Evolutionary conservation across 345 rosid species (phyloP).

Genomic region (Euphorbia pulcherrima): DNA sequence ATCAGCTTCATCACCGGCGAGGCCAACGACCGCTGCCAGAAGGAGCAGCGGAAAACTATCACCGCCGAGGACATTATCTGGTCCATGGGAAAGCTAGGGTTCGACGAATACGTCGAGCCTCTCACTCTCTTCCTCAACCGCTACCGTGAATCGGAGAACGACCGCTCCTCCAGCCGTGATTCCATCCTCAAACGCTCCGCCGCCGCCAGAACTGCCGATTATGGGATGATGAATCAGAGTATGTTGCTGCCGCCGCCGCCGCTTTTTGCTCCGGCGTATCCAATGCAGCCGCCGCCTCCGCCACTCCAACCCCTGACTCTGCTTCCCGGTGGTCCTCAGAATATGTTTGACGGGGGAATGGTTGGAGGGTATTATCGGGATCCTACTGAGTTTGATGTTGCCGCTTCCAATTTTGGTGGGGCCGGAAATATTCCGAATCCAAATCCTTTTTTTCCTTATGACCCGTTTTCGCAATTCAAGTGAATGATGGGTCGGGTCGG

Average conservation of each 20-base stretch:
- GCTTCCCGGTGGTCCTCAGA: neutral
- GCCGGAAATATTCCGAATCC: too few relatives aligned
- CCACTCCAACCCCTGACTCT: too few relatives aligned
- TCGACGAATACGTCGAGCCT: constrained; percentile 86
- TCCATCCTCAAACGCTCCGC: constrained; percentile 11
- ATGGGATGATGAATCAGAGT: constrained; percentile 3
- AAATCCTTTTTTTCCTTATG: too few relatives aligned
- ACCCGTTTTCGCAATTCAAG: constrained; percentile 9
- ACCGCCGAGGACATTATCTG: constrained; percentile 88
- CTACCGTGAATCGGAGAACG: constrained; percentile 71
- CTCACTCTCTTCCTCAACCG: constrained; percentile 66
- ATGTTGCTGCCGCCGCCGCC: constrained; percentile 13
- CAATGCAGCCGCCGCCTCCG: neutral
- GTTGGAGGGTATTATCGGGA: constrained; percentile 2
- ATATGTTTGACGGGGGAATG: constrained; percentile 11
- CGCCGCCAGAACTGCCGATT: constrained; percentile 6
- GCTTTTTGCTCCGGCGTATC: neutral
- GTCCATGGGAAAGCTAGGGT: constrained; percentile 94
- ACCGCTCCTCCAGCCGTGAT: constrained; percentile 29
- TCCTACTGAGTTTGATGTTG: neutral
- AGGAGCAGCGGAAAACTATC: constrained; percentile 93
- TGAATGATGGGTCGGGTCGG: neutral
- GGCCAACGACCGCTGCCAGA: constrained; percentile 93
- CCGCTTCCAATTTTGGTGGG: neutral
- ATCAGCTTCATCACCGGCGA: constrained; percentile 97